Conservation (phyloP, 177 flowering plant genomes). For the Vitis hybrid region DNA sequence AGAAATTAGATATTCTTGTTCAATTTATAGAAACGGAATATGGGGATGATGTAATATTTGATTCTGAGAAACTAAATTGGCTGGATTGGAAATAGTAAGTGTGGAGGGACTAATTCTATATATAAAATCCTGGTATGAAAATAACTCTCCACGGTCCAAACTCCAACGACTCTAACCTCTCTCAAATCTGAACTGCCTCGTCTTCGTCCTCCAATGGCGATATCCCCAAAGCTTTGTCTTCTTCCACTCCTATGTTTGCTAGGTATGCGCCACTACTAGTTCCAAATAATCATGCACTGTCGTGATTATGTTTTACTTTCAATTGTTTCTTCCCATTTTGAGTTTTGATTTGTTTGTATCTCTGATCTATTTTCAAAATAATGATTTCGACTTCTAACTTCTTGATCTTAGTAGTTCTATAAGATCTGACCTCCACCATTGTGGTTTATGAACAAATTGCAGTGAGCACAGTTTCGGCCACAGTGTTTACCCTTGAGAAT, state of each 20-base stretch:
- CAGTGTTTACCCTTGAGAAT: constrained; percentile 66
- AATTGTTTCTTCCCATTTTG: neutral
- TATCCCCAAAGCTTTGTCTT: constrained; percentile 6
- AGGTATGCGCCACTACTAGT: constrained; percentile 3
- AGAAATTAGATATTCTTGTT: too few relatives aligned
- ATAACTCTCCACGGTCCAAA: constrained; percentile 17
- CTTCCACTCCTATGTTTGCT: constrained; percentile 15
- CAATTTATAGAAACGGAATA: too few relatives aligned
- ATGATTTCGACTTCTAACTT: neutral
- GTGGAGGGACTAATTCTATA: neutral
- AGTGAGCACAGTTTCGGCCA: constrained; percentile 42
- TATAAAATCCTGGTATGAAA: neutral
- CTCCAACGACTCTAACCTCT: constrained; percentile 11
- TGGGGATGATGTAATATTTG: too few relatives aligned
- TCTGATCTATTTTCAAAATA: neutral
- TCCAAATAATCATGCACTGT: too few relatives aligned
- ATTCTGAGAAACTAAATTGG: neutral
- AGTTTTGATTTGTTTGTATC: neutral
- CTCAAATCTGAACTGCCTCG: neutral
- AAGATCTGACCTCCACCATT: too few relatives aligned
- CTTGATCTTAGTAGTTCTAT: neutral
- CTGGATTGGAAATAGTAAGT: neutral
- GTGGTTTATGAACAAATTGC: constrained; percentile 8
- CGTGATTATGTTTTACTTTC: neutral
- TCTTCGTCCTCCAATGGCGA: constrained; percentile 13